Evolutionary conservation across 2,329 filamentous ascomycete species (phyloP).

Genomic region (Pseudocercospora pini-densiflorae): DNA sequence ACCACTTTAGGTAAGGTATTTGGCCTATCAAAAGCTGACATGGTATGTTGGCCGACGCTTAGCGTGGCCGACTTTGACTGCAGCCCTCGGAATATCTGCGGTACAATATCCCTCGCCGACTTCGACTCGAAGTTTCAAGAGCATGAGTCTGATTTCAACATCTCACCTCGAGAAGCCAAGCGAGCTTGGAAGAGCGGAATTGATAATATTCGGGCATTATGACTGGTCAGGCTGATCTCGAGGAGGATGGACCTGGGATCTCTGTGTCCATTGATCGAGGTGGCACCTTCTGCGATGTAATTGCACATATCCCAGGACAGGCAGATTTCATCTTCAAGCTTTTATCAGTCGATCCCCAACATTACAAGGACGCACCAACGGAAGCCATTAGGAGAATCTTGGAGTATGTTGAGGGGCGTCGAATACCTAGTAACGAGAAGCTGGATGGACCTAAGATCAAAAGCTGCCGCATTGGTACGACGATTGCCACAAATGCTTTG

Average conservation of each 20-base stretch:
- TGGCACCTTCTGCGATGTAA: conserved; percentile 38
- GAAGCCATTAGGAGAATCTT: conserved; percentile 41
- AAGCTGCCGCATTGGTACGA: conserved; percentile 57
- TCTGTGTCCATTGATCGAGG: conserved; percentile 29
- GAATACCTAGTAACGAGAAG: conserved; percentile 28
- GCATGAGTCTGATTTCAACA: neutral
- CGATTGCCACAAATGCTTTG: conserved; percentile 89
- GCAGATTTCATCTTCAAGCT: conserved; percentile 39
- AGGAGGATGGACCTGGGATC: neutral
- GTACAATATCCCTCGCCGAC: neutral
- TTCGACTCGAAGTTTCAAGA: neutral
- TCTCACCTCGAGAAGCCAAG: no score
- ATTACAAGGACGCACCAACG: conserved; percentile 40
- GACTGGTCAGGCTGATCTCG: neutral
- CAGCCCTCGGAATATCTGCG: neutral
- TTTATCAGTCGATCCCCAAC: conserved; percentile 36
- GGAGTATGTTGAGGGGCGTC: conserved; percentile 25
- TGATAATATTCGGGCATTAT: neutral
- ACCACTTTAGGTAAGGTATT: neutral
- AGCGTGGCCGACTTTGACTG: neutral
- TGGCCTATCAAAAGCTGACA: neutral
- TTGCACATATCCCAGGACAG: conserved; percentile 25
- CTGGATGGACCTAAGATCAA: conserved; percentile 28
- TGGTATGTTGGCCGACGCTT: neutral
- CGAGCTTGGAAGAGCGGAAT: no score